Evolutionary conservation across 2,329 filamentous ascomycete species (phyloP).

Genomic region (Fusarium virguliforme): DNA sequence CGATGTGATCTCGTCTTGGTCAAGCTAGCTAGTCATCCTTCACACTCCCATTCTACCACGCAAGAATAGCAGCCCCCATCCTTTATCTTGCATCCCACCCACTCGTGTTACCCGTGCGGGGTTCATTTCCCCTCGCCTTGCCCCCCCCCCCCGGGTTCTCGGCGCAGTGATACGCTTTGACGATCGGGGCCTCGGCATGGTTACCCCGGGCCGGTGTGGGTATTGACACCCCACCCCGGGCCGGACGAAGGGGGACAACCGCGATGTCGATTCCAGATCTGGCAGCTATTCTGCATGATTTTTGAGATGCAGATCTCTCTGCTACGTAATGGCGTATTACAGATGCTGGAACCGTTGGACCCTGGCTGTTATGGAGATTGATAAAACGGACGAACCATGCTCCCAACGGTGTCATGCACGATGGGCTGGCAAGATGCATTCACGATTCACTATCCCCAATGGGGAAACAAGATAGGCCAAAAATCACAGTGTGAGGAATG

Average conservation of each 20-base stretch:
- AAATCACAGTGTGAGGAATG: constrained; percentile 33
- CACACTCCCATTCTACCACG: not conserved
- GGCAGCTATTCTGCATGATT: constrained; percentile 31
- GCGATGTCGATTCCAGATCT: constrained; percentile 22
- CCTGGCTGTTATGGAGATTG: not conserved
- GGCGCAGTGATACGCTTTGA: constrained; percentile 20
- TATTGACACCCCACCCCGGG: constrained; percentile 12
- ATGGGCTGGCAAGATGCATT: not conserved
- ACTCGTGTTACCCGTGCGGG: constrained; percentile 10
- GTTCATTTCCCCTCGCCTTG: not conserved
- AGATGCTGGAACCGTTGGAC: not conserved
- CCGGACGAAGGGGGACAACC: constrained; percentile 2
- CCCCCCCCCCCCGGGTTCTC: not conserved
- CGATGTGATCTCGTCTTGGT: not conserved
- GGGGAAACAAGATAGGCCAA: constrained; percentile 42
- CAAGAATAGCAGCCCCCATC: constrained; percentile 1
- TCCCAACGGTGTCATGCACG: not conserved
- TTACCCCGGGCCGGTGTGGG: constrained; percentile 26
- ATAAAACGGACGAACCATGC: not conserved
- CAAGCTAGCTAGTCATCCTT: not conserved
- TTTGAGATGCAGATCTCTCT: constrained; percentile 1
- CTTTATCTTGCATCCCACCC: constrained; percentile 9
- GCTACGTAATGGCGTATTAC: not conserved
- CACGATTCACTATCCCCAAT: constrained; percentile 17
- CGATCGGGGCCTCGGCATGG: constrained; percentile 4